Percentiles rank a stretch among this genome's conserved stretches.
These are phyloP conservation scores for Aspergillus sp. DNA, from an alignment of 2,329 filamentous ascomycete species.

Conservation along the genomic window DNA sequence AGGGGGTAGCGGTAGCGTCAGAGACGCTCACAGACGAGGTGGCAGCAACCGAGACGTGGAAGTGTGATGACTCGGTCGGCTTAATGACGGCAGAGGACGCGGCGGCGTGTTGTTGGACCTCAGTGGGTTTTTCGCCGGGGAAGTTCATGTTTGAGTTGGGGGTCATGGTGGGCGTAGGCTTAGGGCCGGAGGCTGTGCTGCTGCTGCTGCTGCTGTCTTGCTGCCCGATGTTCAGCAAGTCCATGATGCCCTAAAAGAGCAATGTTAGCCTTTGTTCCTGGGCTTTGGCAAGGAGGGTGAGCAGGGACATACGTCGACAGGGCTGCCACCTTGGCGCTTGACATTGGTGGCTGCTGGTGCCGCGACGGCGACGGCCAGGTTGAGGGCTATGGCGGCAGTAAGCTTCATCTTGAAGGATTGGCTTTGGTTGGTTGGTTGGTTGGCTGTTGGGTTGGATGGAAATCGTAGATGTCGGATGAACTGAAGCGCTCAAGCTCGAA, in stretches of 20 bases:
- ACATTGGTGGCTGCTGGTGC: slow-evolving; percentile 19
- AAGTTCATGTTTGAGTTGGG: neutral
- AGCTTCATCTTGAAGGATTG: slow-evolving; percentile 16
- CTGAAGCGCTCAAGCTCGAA: neutral
- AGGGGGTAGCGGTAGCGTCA: no score
- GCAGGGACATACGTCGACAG: no score
- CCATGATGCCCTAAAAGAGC: no score
- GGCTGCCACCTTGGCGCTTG: slow-evolving; percentile 9
- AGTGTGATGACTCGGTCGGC: no score
- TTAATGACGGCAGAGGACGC: no score
- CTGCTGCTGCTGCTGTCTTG: neutral
- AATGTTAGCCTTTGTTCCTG: no score
- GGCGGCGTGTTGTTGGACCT: no score
- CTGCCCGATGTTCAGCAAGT: no score
- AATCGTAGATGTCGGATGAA: neutral
- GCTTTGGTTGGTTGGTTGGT: neutral
- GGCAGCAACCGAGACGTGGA: no score
- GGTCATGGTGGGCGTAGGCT: neutral
- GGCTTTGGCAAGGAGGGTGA: no score
- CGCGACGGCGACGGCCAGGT: slow-evolving; percentile 31
- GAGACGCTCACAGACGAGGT: no score
- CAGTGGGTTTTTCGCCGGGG: neutral
- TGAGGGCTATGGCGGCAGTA: slow-evolving; percentile 28
- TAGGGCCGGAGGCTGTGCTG: neutral
- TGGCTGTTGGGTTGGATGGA: slow-evolving; percentile 6